Conservation (phyloP, 2,329 filamentous ascomycete genomes). For the Dactylonectria estremocensis region DNA sequence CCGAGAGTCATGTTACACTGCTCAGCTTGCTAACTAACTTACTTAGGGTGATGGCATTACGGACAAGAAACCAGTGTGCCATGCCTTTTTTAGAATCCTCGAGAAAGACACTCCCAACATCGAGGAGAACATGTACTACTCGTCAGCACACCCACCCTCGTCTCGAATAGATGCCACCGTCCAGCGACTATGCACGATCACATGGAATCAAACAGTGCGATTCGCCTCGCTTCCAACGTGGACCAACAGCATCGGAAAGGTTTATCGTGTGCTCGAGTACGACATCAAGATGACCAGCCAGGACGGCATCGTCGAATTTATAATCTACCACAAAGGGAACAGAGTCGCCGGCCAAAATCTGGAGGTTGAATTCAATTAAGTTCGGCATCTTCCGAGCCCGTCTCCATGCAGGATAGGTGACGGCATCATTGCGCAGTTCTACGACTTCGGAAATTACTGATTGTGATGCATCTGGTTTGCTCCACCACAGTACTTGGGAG, state of each 20-base stretch:
- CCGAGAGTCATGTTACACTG: fast-evolving
- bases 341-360: slow-evolving; percentile 39
- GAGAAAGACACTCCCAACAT: fast-evolving
- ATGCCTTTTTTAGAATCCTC: fast-evolving
- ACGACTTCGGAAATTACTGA: neutral
- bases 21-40: neutral
- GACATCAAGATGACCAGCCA: slow-evolving; percentile 41
- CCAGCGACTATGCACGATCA: slow-evolving; percentile 36
- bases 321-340: slow-evolving; percentile 27
- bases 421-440: neutral
- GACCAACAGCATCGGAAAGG: slow-evolving; percentile 30
- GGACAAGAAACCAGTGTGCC: neutral
- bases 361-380: slow-evolving; percentile 38
- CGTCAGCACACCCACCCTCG: neutral
- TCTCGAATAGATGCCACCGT: fast-evolving
- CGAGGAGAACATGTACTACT: neutral
- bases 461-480: neutral
- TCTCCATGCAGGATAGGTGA: neutral
- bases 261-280: slow-evolving; percentile 15
- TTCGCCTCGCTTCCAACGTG: slow-evolving; percentile 25
- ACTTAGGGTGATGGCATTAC: slow-evolving; percentile 33
- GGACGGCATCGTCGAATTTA: slow-evolving; percentile 43
- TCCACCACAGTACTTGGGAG: neutral
- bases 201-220: slow-evolving; percentile 31
- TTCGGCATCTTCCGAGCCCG: neutral